Conservation (phyloP, 1,139 yeast genomes). For the Taphrina confusa region DNA sequence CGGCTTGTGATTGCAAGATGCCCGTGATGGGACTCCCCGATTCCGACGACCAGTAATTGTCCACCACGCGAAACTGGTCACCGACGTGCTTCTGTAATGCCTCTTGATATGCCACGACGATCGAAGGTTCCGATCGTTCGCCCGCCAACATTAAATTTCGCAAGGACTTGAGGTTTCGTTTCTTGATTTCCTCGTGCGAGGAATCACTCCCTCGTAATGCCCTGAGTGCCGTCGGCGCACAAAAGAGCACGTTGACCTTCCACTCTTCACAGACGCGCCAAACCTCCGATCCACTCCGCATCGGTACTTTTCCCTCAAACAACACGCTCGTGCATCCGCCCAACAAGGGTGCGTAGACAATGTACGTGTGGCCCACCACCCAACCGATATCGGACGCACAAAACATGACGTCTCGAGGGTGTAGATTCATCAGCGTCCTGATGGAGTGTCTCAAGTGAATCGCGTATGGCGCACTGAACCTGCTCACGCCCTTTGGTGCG, state of each 20-base stretch:
- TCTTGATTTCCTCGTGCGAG: slow-evolving; percentile 16
- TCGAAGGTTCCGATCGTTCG: slow-evolving; percentile 32
- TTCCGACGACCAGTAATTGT: slow-evolving; percentile 32
- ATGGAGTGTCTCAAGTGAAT: slow-evolving; percentile 26
- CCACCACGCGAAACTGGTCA: slow-evolving; percentile 17
- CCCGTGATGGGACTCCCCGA: slow-evolving; percentile 31
- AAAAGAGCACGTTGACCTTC: slow-evolving; percentile 28
- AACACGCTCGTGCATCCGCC: slow-evolving; percentile 24
- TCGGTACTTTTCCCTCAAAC: slow-evolving; percentile 31
- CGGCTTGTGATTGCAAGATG: slow-evolving; percentile 19
- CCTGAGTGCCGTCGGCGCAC: slow-evolving; percentile 32
- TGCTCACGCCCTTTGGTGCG: slow-evolving; percentile 28
- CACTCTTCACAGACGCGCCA: slow-evolving; percentile 32
- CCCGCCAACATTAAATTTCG: slow-evolving; percentile 27
- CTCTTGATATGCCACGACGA: slow-evolving; percentile 22
- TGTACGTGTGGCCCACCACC: slow-evolving; percentile 33
- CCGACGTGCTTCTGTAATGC: slow-evolving; percentile 17
- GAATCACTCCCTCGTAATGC: slow-evolving; percentile 28
- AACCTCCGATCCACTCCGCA: slow-evolving; percentile 26
- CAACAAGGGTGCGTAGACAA: slow-evolving; percentile 26
- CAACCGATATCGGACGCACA: slow-evolving; percentile 30
- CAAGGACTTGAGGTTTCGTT: slow-evolving; percentile 5
- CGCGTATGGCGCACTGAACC: slow-evolving; percentile 15
- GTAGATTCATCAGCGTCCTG: slow-evolving; percentile 20
- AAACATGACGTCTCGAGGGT: slow-evolving; percentile 13